These are phyloP conservation scores for Gracilaria gracilis DNA, from an alignment of 23 red algal genomes.

Conservation along the genomic window DNA sequence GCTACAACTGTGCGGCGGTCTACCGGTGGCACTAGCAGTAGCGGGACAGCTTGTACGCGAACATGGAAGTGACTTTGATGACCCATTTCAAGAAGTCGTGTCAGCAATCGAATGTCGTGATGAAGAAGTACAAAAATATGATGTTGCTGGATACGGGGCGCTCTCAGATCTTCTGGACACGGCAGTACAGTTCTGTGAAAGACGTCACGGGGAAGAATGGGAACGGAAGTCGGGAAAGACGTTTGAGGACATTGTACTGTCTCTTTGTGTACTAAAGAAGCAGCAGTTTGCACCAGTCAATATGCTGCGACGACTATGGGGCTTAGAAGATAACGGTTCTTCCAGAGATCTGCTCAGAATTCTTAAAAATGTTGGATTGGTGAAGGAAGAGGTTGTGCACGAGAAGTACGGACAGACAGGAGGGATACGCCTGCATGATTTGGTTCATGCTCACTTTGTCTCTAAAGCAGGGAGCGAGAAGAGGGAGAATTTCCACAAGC, in stretches of 20 bases:
- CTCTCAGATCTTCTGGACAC: not conserved
- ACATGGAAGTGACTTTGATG: conserved; percentile 19
- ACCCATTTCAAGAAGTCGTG: conserved; percentile 6
- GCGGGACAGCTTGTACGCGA: conserved; percentile 16
- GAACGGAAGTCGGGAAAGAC: not conserved
- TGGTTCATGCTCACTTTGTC: not conserved
- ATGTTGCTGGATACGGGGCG: conserved; percentile 1
- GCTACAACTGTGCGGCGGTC: not conserved
- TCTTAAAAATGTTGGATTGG: not conserved
- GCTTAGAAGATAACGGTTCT: not conserved
- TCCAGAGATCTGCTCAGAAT: not conserved
- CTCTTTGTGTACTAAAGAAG: not conserved
- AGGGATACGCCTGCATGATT: conserved; percentile 8
- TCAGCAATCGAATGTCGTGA: not conserved
- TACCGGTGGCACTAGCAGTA: conserved; percentile 20
- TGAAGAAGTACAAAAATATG: conserved; percentile 5
- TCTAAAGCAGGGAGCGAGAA: not conserved
- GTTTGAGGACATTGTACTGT: conserved; percentile 15
- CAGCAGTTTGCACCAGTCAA: not conserved
- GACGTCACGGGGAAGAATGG: not conserved
- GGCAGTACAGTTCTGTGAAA: not conserved
- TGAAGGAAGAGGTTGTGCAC: not conserved
- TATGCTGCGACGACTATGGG: conserved; percentile 12
- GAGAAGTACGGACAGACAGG: not conserved
- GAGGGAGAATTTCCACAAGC: not conserved